Percentiles rank a stretch among this genome's conserved stretches.
Conservation (phyloP, 2,329 filamentous ascomycete genomes). For the Calonectria pauciramosa region DNA sequence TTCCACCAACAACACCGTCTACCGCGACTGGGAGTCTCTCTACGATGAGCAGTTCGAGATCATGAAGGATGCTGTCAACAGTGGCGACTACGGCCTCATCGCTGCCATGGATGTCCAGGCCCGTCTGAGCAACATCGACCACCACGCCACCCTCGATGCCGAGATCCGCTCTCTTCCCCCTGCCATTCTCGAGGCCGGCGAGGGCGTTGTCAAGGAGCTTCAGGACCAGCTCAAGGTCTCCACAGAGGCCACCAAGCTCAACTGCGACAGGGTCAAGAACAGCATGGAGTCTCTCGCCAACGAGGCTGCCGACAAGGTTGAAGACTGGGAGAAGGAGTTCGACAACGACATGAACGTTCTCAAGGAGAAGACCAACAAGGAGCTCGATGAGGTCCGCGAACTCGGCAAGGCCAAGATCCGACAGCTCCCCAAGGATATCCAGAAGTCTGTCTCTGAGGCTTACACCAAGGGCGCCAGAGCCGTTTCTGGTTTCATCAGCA, state of each 20-base stretch:
- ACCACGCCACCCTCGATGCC: not conserved
- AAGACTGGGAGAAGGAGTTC: not conserved
- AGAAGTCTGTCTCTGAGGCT: not conserved
- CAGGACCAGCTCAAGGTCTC: not conserved
- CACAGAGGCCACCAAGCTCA: not conserved
- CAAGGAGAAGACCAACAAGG: not conserved
- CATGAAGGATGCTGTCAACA: not conserved
- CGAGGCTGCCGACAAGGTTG: not conserved
- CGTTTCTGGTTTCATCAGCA: not conserved
- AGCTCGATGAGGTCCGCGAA: not conserved
- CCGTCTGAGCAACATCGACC: not conserved
- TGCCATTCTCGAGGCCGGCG: not conserved
- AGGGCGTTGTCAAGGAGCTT: not conserved
- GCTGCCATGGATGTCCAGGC: not conserved
- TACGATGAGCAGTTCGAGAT: not conserved
- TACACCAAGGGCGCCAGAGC: not conserved
- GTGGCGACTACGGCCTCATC: not conserved
- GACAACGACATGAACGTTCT: not conserved
- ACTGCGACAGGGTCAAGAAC: not conserved
- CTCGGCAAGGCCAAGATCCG: not conserved
- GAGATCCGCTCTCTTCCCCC: not conserved
- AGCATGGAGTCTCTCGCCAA: not conserved
- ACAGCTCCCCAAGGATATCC: not conserved
- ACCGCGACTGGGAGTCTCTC: not conserved
- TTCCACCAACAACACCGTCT: not conserved